Conservation (phyloP, 2,329 filamentous ascomycete species). For the Penicillium glabrum region DNA sequence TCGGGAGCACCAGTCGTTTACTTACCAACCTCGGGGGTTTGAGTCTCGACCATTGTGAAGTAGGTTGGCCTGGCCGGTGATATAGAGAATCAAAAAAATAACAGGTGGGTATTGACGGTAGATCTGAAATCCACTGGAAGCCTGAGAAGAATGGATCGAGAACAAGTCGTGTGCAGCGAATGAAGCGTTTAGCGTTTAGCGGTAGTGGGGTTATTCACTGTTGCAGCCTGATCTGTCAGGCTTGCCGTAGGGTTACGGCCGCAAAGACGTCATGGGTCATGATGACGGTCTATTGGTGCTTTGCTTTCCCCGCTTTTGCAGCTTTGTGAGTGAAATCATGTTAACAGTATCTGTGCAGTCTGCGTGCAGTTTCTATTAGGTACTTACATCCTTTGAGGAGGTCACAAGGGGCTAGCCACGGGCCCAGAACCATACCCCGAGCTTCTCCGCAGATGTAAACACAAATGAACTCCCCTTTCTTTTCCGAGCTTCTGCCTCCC, state of each 20-base stretch:
- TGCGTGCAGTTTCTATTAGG: background rate
- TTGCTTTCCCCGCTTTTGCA: constrained; percentile 1
- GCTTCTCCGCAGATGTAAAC: background rate
- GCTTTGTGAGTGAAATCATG: background rate
- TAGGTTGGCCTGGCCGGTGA: constrained; percentile 25
- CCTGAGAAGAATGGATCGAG: constrained; percentile 24
- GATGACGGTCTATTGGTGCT: background rate
- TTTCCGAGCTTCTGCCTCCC: background rate
- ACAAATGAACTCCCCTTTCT: background rate
- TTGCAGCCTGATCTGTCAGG: constrained; percentile 19
- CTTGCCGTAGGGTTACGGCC: constrained; percentile 21
- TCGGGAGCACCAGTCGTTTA: constrained; percentile 27
- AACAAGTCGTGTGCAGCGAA: constrained; percentile 32
- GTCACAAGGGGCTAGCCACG: background rate
- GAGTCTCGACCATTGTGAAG: constrained; percentile 40
- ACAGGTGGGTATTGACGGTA: constrained; percentile 18
- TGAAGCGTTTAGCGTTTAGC: constrained; percentile 20
- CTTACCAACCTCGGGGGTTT: constrained; percentile 44
- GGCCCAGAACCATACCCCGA: background rate
- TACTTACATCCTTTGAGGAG: background rate
- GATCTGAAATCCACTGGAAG: constrained; percentile 22
- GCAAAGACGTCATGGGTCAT: constrained; percentile 20
- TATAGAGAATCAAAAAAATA: constrained; percentile 16
- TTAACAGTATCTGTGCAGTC: background rate
- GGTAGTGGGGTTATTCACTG: constrained; percentile 26